A percentile compares a stretch with the other conserved stretches of the same genome.
Evolutionary conservation across 768 basidiomycete genomes (phyloP).

Genomic region (Russula emetica): DNA sequence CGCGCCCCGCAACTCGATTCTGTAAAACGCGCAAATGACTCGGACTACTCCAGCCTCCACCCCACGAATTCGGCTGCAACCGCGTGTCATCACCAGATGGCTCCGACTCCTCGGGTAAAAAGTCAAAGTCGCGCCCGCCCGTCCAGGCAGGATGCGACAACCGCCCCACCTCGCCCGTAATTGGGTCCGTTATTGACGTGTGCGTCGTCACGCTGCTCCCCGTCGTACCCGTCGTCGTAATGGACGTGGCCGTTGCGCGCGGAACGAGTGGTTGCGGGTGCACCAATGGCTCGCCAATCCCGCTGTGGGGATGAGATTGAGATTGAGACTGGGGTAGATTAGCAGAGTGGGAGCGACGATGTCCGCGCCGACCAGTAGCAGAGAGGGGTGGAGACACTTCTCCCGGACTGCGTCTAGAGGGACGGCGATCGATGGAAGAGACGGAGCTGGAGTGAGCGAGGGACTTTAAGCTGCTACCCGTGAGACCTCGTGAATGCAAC

Average conservation of each 20-base stretch:
- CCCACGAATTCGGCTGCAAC: constrained; percentile 10
- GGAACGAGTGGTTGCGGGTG: background rate
- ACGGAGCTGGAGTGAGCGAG: constrained; percentile 51
- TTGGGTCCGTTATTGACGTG: constrained; percentile 34
- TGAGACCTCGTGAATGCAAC: constrained; percentile 33
- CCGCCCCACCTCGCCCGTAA: constrained; percentile 34
- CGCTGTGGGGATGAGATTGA: background rate
- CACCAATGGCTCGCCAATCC: background rate
- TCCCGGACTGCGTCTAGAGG: constrained; percentile 21
- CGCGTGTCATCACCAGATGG: background rate
- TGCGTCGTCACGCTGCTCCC: constrained; percentile 36
- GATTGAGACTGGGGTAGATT: constrained; percentile 10
- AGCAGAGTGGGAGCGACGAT: background rate
- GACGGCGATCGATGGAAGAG: constrained; percentile 47
- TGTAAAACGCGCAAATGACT: constrained; percentile 23
- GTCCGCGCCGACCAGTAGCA: constrained; percentile 28
- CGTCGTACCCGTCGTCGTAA: constrained; percentile 19
- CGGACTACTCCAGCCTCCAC: constrained; percentile 25
- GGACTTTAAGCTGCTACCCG: constrained; percentile 38
- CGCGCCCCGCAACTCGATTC: constrained; percentile 18
- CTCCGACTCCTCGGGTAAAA: background rate
- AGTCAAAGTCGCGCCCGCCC: constrained; percentile 17
- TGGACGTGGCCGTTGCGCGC: constrained; percentile 32
- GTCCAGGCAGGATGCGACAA: constrained; percentile 29
- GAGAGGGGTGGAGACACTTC: constrained; percentile 34